Base-by-base conservation (phyloP, 371 early-diverging fungal genomes). In the Cokeromyces recurvatus region DNA sequence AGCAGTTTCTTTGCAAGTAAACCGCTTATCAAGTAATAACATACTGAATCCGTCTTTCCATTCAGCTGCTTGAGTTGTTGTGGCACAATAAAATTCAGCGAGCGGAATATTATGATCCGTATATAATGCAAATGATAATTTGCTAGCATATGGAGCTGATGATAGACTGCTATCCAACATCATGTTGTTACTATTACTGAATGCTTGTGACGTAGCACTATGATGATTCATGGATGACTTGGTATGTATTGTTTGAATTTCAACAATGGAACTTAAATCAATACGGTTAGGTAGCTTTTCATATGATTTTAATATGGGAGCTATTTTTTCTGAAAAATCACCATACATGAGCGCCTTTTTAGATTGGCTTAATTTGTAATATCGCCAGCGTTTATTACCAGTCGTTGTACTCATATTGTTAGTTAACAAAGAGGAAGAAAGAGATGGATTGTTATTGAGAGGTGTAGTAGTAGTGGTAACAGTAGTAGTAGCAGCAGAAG, bases 11-110 rank as follows among this genome's bases (percentile, higher is more conserved):
- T 81, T 78, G 40, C 71, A 82, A 2, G 68, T 68, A 49, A 87
- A 83, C 38, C 77, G 68, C 39, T 78, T 69, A 53, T 85, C 83
- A 1, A 87, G 53, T 2, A 87, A 11, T 4, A 34, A 52, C 82
- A 89, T 77, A 53, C 82, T 84, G 43, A 89, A 80, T 2, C 87
- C 90, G 57, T 89, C 90, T n/a, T 79, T 84, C 90, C 90, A 89
- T 52, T 89, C 90, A 3, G 81, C 67, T 23, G 66, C 81, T 48
- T 82, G 78, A 10, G 62, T 59, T 1, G 71, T 38, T 7, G 69
- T 64, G 5, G 63, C 23, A 42, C 87, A 84, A 34, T 64, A 56
- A 40, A 89, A 85, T 34, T 87, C 85, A 1, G 81, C 79, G 4
- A 86, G 49, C 1, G 71, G 43, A 0, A 57, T 37, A 11, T 67